Percentiles rank a stretch among this genome's conserved stretches.
These are phyloP conservation scores for Cornus controversa DNA, from an alignment of 148 eudicot species.

Conservation along the genomic window DNA sequence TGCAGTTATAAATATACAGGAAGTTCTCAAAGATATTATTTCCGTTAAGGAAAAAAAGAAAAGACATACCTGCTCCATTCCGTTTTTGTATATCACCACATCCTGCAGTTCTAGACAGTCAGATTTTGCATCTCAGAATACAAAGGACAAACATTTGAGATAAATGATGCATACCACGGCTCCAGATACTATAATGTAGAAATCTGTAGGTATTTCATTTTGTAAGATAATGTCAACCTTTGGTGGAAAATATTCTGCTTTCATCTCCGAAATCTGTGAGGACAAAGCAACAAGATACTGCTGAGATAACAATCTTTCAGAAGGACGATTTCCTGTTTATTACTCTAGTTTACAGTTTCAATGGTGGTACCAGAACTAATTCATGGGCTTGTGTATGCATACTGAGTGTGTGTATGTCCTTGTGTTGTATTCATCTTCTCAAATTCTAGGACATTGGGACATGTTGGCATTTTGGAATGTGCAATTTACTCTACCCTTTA, in stretches of 20 bases:
- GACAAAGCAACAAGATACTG: constrained; percentile 1
- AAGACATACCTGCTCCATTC: constrained; percentile 42
- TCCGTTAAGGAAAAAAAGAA: not conserved
- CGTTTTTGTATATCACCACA: constrained; percentile 35
- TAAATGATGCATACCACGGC: constrained; percentile 43
- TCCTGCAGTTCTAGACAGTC: constrained; percentile 41
- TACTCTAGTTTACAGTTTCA: not conserved
- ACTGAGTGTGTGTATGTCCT: no score
- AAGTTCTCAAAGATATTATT: not conserved
- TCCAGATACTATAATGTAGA: constrained; percentile 54
- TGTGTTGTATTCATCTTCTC: no score
- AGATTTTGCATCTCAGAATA: constrained; percentile 9
- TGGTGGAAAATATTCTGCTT: constrained; percentile 59
- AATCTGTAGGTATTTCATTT: constrained; percentile 58
- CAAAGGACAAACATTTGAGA: not conserved
- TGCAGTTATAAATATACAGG: not conserved
- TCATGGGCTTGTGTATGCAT: no score
- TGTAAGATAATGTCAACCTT: constrained; percentile 58
- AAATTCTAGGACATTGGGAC: no score
- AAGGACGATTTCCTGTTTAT: not conserved
- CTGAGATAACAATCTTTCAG: not conserved
- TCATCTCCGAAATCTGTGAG: constrained; percentile 51
- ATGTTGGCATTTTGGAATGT: no score
- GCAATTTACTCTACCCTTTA: no score
- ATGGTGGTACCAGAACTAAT: not conserved